Conservation (phyloP, 2,329 filamentous ascomycete genomes). For the Cephalotrichum gorgonifer region DNA sequence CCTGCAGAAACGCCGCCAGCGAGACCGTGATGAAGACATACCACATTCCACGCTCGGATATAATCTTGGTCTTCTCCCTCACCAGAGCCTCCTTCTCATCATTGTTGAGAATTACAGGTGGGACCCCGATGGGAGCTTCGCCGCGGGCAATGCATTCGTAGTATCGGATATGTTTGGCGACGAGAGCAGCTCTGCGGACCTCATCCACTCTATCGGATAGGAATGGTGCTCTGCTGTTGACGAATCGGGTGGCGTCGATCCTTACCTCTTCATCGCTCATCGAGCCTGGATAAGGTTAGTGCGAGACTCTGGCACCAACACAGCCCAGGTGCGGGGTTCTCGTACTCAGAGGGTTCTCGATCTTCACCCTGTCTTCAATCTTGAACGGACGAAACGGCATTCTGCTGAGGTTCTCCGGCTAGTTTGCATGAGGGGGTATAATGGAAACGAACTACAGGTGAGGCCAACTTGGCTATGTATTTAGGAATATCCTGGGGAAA, state of each 20-base stretch:
- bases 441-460: too few species aligned
- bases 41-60: slow-evolving; percentile 27
- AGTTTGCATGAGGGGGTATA: too few species aligned
- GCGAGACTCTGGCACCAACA: too few species aligned
- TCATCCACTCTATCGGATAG: neutral
- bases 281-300: neutral
- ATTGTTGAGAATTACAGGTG: slow-evolving; percentile 10
- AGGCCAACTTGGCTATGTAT: too few species aligned
- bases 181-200: slow-evolving; percentile 21
- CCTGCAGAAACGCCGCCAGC: slow-evolving; percentile 31
- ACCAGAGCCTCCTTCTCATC: slow-evolving; percentile 26
- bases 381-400: slow-evolving; percentile 1
- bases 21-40: slow-evolving; percentile 31
- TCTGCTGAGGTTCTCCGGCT: too few species aligned
- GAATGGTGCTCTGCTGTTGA: slow-evolving; percentile 2
- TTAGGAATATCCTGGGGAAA: too few species aligned
- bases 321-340: neutral
- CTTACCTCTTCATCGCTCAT: slow-evolving; percentile 2
- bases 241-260: slow-evolving; percentile 3
- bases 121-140: slow-evolving; percentile 7
- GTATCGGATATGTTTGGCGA: slow-evolving; percentile 26
- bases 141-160: slow-evolving; percentile 26
- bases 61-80: slow-evolving; percentile 25
- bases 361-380: slow-evolving; percentile 1
- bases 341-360: slow-evolving; percentile 4